These are phyloP conservation scores for Phialophora verrucosa DNA, from an alignment of 2,329 filamentous ascomycete species.

Conservation along the genomic window DNA sequence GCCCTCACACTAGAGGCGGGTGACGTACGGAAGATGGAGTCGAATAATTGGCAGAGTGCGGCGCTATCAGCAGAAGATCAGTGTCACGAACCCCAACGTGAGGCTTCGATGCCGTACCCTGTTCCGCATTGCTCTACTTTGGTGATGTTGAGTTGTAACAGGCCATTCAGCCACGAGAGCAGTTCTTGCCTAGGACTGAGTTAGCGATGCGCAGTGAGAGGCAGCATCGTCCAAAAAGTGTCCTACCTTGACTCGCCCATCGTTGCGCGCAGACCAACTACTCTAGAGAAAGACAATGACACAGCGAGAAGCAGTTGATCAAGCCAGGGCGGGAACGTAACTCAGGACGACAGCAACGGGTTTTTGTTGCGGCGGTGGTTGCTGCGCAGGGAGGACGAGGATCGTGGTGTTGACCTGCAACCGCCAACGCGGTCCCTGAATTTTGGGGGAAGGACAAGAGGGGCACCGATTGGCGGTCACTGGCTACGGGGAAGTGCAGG, in stretches of 20 bases:
- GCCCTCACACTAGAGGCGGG: neutral
- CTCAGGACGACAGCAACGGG: neutral
- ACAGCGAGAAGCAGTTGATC: neutral
- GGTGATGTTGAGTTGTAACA: constrained; percentile 95
- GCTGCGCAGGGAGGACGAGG: constrained; percentile 14
- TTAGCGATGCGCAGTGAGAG: constrained; percentile 11
- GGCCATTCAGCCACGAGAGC: constrained; percentile 94
- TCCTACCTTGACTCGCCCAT: constrained; percentile 70
- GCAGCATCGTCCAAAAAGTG: neutral
- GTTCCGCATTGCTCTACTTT: constrained; percentile 99
- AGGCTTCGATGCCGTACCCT: constrained; percentile 69
- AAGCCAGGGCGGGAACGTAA: neutral
- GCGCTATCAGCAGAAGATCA: constrained; percentile 45
- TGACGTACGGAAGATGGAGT: constrained; percentile 84
- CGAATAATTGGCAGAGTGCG: constrained; percentile 94
- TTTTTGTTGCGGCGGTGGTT: constrained; percentile 20
- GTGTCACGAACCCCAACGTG: constrained; percentile 86
- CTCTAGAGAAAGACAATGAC: constrained; percentile 1
- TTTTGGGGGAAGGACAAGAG: constrained; percentile 14
- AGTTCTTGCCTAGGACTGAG: constrained; percentile 79
- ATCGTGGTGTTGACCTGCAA: constrained; percentile 3
- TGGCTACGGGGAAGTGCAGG: constrained; percentile 2
- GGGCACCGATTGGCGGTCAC: constrained; percentile 3
- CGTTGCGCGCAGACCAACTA: constrained; percentile 42
- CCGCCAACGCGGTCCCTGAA: constrained; percentile 16